Evolutionary conservation across 2,329 filamentous ascomycete genomes (phyloP), one percentile per base, ranked within the genome.

Genomic region (Fusarium sp.): DNA sequence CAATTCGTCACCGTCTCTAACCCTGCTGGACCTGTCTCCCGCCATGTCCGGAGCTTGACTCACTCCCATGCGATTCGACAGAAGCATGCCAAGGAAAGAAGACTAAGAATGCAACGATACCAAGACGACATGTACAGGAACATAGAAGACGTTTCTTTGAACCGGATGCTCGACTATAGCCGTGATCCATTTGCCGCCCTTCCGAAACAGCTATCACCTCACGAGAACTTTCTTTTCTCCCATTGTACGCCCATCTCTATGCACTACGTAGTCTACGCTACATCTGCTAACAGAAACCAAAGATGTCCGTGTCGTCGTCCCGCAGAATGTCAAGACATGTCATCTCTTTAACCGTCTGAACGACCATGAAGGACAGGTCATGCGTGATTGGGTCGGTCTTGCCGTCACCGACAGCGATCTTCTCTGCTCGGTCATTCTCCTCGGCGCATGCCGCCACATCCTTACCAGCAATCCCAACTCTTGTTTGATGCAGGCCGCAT

Each of bases 351-450:
- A 35, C 12, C 4, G 35, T 6, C 18, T 35, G 29, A 27, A 25
- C 18, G 46, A 45, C 4, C 29, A 66, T 29, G 11, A 15, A 7
- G 29, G 20, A 4, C 29, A 38, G 1, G n/a, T 70, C 4, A 15
- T 70, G 29, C 25, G 33, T 12, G 64, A 70, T 9, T 70, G 67
- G 64, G 64, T 70, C 6, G 35, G 67, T 3, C 59, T 70, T 6
- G 67, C 67, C 13, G 46, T 68, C 1, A 68, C 59, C 3, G 44
- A 64, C 14, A 55, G 29, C 12, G 50, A 68, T 42, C 53, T 70
- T 17, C 58, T 70, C 10, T 29, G 53, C 15, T 27, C 67, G 5
- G 53, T 54, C 6, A 41, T 70, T 14, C 38, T 70, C 14, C 64
- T 70, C 1, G 25, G 53, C 31, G 29, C 64, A 33, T 64, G 64